Evolutionary conservation across 2,329 filamentous ascomycete genomes (phyloP), one percentile per base, ranked within the genome.

Genomic region (Colletotrichum abscissum): DNA sequence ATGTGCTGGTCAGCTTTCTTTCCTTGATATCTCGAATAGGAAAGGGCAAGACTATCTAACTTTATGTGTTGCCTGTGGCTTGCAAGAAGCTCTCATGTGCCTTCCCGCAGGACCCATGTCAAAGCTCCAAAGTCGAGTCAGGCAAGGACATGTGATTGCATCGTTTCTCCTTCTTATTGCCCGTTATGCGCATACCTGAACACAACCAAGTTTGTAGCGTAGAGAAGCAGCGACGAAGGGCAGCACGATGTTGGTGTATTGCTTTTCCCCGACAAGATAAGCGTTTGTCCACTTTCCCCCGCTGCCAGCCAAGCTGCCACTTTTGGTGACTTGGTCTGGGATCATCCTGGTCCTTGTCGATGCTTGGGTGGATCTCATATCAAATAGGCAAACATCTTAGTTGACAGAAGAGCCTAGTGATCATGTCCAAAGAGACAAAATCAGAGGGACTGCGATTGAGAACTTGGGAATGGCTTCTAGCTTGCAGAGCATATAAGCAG

Each of bases 1-100:
- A 72, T 46, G 28, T n/a, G 11, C 60, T 49, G 42, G 35, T 74
- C 49, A 72, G 59, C 55, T 14, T 28, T 5, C 16, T 9, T 22
- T 42, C 2, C 12, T 24, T 6, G 49, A n/a, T 6, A 4, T 30
- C 46, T 14, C 14, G 2, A 19, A 9, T 7, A 4, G 1, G 22
- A 54, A 2, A 8, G 19, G 7, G 14, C 7, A 6, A n/a, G 14
- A 35, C 33, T n/a, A 19, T 3, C 11, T 54, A 11, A 33, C 30
- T 33, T 30, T 52, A 11, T 7, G 16, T 6, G 11, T 42, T 42
- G 11, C 38, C 8, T 42, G 3, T 42, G 38, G 38, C 16, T 42
- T 42, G 38, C 16, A 4, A 3, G 19, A 49, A 49, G 19, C 19
- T 49, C 19, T 49, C 19, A 9, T n/a, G 42, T 49, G 19, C 42